A percentile compares a stretch with the other conserved stretches of the same genome.
Conservation (phyloP, 106 monocot species). For the Phalaenopsis equestris region DNA sequence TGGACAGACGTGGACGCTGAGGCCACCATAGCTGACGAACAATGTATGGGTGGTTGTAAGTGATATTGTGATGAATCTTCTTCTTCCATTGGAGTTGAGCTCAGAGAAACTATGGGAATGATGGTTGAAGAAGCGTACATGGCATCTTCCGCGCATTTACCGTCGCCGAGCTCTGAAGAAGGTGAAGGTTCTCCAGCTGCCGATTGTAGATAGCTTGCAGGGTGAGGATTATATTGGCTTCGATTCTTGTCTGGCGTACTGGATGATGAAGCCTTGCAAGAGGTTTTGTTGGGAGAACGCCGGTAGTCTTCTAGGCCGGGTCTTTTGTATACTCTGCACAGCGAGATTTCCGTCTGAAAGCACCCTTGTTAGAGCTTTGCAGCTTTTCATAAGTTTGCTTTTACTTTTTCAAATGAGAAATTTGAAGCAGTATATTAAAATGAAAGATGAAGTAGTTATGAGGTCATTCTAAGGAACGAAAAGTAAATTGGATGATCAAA, state of each 20-base stretch:
- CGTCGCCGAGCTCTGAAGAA: neutral
- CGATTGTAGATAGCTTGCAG: no score
- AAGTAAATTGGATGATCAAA: no score
- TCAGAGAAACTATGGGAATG: neutral
- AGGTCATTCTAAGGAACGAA: no score
- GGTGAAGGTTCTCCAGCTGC: neutral
- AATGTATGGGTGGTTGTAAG: neutral
- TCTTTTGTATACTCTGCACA: slow-evolving; percentile 49
- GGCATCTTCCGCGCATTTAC: neutral
- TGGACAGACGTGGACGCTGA: neutral
- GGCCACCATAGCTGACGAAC: neutral
- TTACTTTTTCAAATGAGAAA: neutral
- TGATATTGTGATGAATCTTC: neutral
- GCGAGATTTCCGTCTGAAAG: slow-evolving; percentile 44
- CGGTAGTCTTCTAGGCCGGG: slow-evolving; percentile 17
- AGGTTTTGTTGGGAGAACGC: neutral
- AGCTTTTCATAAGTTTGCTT: neutral
- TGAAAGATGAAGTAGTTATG: no score
- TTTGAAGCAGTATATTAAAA: no score
- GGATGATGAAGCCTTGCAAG: neutral
- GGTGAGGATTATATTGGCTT: neutral
- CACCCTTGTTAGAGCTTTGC: neutral
- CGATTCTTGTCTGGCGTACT: neutral
- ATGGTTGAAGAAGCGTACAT: neutral
- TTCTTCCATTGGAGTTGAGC: neutral